These are phyloP conservation scores for Gleditsia sinensis DNA, from an alignment of 306 rosid genomes.

Conservation along the genomic window DNA sequence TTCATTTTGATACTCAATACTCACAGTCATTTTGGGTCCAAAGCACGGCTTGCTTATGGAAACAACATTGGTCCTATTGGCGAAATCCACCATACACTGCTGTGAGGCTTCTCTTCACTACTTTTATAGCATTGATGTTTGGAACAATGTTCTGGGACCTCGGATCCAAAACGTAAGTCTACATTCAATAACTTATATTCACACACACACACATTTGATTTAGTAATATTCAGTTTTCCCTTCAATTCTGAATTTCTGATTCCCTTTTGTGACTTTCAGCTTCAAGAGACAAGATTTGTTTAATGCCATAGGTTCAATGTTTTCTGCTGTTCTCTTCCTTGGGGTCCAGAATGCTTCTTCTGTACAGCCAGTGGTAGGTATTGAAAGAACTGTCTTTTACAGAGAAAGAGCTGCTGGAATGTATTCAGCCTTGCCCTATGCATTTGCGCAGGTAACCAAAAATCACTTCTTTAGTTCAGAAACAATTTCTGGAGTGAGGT, in stretches of 20 bases:
- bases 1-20: slow-evolving; percentile 55
- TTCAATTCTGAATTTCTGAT: slow-evolving; percentile 28
- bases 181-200: neutral
- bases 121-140: slow-evolving; percentile 42
- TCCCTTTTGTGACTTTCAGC: slow-evolving; percentile 42
- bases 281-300: slow-evolving; percentile 45
- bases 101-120: slow-evolving; percentile 47
- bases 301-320: slow-evolving; percentile 77
- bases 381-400: slow-evolving; percentile 78
- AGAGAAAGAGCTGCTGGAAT: slow-evolving; percentile 85
- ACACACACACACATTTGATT: neutral
- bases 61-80: slow-evolving; percentile 63
- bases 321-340: slow-evolving; percentile 54
- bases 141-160: slow-evolving; percentile 63
- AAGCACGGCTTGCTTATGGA: slow-evolving; percentile 80
- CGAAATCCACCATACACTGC: slow-evolving; percentile 51
- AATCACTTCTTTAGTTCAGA: neutral
- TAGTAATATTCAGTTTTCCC: neutral
- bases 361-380: slow-evolving; percentile 66
- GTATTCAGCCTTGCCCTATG: slow-evolving; percentile 75
- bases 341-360: slow-evolving; percentile 62
- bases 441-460: slow-evolving; percentile 59
- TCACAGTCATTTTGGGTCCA: slow-evolving; percentile 63
- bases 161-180: slow-evolving; percentile 57
- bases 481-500: neutral